Evolutionary conservation across 1,284 basidiomycete genomes (phyloP), one percentile per base, ranked within the genome.

Genomic region (Exobasidium cylindrosporum): DNA sequence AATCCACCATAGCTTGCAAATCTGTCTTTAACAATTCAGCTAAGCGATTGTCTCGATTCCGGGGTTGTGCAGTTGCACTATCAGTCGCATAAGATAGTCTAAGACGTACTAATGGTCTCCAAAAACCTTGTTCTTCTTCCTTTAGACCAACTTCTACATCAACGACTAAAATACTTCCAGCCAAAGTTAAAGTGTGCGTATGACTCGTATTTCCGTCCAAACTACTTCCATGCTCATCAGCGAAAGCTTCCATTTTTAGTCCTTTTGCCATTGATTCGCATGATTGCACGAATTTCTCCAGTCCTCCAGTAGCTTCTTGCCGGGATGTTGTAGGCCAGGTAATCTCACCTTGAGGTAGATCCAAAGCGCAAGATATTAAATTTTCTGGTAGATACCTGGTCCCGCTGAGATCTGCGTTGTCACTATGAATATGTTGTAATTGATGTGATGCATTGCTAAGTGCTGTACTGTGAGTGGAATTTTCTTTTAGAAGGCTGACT

Each of bases 1-100:
- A 17, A 50, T 21, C 4, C 2, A 24, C 47, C 21, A 50, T 28
- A 13, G 29, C 31, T 17, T 55, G 32, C 2, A 55, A 13, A 29
- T 55, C 53, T 4, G n/a, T 23, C 11, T 31, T 23, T 2, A 55
- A 21, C 14, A 55, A 35, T 6, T 35, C 53, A 14, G 32, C 31
- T 29, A 55, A 44, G 2, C 30, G n/a, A 26, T 26, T 14, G 32
- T 55, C 30, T 4, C 53, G 53, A n/a, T n/a, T 14, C 17, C 53
- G 2, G 32, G 21, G 21, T 14, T 4, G 3, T 31, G n/a, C 31
- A 32, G n/a, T 55, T 11, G 32, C n/a, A 29, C 53, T 55, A 28
- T 55, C 53, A 28, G 53, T 55, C 17, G 53, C 53, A 44, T 55
- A 55, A 23, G 53, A 55, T 3, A 55, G n/a, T 44, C 53, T 35